These are phyloP conservation scores for Ascochyta rabiei DNA, from an alignment of 2,329 filamentous ascomycete species.

Conservation along the genomic window DNA sequence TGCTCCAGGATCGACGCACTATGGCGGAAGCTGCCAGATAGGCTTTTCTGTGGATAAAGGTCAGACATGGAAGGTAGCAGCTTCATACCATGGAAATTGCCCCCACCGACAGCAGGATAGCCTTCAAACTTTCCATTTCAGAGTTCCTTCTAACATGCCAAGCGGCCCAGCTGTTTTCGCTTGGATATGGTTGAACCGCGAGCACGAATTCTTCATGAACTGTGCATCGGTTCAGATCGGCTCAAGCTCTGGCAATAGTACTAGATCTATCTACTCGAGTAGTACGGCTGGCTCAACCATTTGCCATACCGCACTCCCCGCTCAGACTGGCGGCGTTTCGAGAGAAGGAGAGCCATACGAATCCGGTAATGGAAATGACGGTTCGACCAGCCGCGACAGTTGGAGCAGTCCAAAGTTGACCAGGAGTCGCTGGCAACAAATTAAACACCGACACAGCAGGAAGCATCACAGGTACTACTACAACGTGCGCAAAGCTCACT, in stretches of 20 bases:
- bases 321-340: neutral
- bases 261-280: too few species aligned
- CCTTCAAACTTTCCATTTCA: conserved; percentile 51
- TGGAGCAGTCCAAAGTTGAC: too few species aligned
- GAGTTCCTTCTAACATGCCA: conserved; percentile 49
- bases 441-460: conserved; percentile 2
- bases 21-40: conserved; percentile 52
- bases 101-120: conserved; percentile 46
- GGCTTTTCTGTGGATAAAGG: conserved; percentile 51
- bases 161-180: too few species aligned
- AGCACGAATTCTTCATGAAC: conserved; percentile 54
- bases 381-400: too few species aligned
- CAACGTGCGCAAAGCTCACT: too few species aligned
- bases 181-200: conserved; percentile 57
- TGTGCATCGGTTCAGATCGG: conserved; percentile 52
- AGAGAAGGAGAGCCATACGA: too few species aligned
- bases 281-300: neutral
- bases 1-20: too few species aligned
- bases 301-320: neutral
- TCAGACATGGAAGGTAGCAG: conserved; percentile 50
- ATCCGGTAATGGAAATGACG: too few species aligned
- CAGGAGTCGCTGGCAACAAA: conserved; percentile 2
- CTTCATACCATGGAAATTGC: conserved; percentile 53
- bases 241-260: conserved; percentile 10
- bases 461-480: neutral